Evolutionary conservation across 2,329 filamentous ascomycete species (phyloP).

Genomic region (Shiraia sp.): DNA sequence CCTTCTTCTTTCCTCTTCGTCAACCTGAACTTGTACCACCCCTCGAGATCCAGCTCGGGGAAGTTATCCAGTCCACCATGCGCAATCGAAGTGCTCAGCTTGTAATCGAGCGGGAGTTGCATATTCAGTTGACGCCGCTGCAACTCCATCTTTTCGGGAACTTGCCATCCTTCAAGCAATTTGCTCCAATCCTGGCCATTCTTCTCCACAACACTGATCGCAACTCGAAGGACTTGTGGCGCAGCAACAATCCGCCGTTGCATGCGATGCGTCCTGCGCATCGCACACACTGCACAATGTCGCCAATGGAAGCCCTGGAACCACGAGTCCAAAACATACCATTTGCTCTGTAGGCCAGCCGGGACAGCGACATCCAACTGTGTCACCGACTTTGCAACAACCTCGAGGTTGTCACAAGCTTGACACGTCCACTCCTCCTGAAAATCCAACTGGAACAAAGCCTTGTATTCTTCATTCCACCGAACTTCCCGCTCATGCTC

Average conservation of each 20-base stretch:
- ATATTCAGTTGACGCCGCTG: not conserved
- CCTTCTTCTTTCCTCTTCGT: too few relatives aligned
- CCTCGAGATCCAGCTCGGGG: too few relatives aligned
- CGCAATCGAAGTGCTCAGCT: conserved; percentile 9
- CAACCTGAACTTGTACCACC: too few relatives aligned
- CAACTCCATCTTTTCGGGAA: conserved; percentile 1
- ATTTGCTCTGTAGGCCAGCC: not conserved
- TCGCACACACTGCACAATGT: not conserved
- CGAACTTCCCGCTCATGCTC: not conserved
- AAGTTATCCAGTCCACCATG: conserved; percentile 1
- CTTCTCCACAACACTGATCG: not conserved
- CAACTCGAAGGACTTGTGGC: conserved; percentile 7
- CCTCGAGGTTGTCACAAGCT: not conserved
- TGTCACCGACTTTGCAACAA: not conserved
- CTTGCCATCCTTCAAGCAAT: not conserved
- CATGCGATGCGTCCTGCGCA: not conserved
- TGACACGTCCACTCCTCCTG: not conserved
- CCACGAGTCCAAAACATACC: not conserved
- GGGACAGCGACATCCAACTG: not conserved
- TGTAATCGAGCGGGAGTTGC: conserved; percentile 5
- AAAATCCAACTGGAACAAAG: conserved; percentile 4
- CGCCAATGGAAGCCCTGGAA: not conserved
- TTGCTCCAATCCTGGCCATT: not conserved
- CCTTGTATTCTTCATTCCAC: conserved; percentile 5
- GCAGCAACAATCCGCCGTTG: conserved; percentile 3